phyloP scores from a whole-genome alignment of 805 yeast species.

The Brettanomyces bruxellensis region DNA sequence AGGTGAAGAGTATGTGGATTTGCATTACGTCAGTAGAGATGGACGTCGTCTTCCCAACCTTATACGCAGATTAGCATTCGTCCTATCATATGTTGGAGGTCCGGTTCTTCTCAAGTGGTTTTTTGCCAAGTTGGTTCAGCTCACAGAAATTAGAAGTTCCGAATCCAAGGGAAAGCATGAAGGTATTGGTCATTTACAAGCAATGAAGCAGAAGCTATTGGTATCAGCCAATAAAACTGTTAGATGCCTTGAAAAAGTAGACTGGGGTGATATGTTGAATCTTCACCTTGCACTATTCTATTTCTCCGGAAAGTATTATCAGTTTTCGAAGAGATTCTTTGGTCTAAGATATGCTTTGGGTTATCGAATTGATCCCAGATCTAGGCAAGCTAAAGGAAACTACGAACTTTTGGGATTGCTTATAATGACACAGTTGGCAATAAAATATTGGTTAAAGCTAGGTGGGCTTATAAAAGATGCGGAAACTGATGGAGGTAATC shows the following conservation, averaged over 20 bases:
- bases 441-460: slow-evolving; percentile 33
- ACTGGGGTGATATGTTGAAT: slow-evolving; percentile 47
- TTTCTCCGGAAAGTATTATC: slow-evolving; percentile 74
- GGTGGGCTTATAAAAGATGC: background rate
- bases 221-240: slow-evolving; percentile 5
- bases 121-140: background rate
- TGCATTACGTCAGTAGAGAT: slow-evolving; percentile 48
- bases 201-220: slow-evolving; percentile 4
- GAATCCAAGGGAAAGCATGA: background rate
- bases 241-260: slow-evolving; percentile 29
- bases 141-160: background rate
- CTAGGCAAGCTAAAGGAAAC: slow-evolving; percentile 38
- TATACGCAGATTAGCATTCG: slow-evolving; percentile 45
- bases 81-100: slow-evolving; percentile 40
- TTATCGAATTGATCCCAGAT: slow-evolving; percentile 41
- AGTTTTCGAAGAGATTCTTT: slow-evolving; percentile 63
- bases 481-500: no score
- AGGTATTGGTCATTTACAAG: background rate
- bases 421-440: slow-evolving; percentile 42
- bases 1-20: slow-evolving; percentile 92
- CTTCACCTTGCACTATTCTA: slow-evolving; percentile 77
- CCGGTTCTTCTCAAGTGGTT: background rate
- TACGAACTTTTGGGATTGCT: slow-evolving; percentile 70
- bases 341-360: slow-evolving; percentile 77
- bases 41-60: slow-evolving; percentile 41